phyloP scores from a whole-genome alignment of 495 filamentous ascomycete species.

The Aspergillus leporis region DNA sequence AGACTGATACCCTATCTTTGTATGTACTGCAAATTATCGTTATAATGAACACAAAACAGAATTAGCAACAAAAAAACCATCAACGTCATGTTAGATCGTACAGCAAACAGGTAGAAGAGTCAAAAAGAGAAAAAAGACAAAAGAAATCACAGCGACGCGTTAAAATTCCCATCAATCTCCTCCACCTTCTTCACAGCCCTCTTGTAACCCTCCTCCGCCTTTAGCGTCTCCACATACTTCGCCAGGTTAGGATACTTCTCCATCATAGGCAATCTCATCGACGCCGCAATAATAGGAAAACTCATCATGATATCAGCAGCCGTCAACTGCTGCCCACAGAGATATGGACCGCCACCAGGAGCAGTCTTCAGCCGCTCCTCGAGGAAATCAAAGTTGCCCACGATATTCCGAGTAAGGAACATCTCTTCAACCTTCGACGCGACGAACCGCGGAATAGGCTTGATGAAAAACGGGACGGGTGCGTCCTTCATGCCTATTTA shows the following conservation, averaged over 20 bases:
- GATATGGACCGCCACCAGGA: constrained; percentile 61
- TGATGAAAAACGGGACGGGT: constrained; percentile 81
- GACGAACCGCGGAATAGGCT: constrained; percentile 68
- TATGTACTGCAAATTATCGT: neutral
- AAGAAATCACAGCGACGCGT: constrained; percentile 34
- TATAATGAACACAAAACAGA: too few relatives aligned
- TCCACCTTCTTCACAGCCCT: constrained; percentile 60
- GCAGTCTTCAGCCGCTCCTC: constrained; percentile 68
- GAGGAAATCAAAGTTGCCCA: constrained; percentile 67
- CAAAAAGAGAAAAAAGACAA: neutral
- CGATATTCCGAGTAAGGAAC: constrained; percentile 65
- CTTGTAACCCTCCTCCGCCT: constrained; percentile 63
- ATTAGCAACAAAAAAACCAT: neutral
- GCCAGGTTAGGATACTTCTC: constrained; percentile 62
- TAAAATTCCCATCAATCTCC: constrained; percentile 58
- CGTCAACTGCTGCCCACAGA: constrained; percentile 72
- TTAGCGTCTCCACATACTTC: constrained; percentile 62
- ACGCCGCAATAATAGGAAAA: constrained; percentile 66
- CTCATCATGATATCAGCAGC: constrained; percentile 80
- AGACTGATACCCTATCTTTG: neutral
- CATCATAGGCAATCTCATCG: constrained; percentile 41
- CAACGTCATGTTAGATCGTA: constrained; percentile 1
- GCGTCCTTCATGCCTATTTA: constrained; percentile 58
- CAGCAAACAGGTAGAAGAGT: too few relatives aligned
- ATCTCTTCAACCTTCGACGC: constrained; percentile 57